Evolutionary conservation across 345 rosid species (phyloP).

Genomic region (Acer saccharum): DNA sequence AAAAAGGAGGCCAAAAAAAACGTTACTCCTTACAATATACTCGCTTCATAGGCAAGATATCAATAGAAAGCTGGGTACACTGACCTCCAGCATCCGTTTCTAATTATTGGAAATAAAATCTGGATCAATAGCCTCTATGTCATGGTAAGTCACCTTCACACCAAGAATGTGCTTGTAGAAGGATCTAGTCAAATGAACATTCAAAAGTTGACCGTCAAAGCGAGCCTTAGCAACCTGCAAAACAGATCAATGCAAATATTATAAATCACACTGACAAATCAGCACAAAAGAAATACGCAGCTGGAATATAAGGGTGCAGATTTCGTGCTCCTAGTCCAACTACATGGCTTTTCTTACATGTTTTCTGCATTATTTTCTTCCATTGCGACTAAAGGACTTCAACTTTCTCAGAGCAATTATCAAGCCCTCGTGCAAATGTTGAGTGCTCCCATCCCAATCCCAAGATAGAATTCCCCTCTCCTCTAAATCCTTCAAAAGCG

Average conservation of each 20-base stretch:
- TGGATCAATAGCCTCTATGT: constrained; percentile 99
- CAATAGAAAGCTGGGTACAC: constrained; percentile 22
- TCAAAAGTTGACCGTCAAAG: constrained; percentile 96
- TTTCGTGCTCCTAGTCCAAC: neutral
- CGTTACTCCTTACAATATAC: neutral
- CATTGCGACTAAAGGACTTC: constrained; percentile 40
- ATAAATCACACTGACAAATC: constrained; percentile 11
- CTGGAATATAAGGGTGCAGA: constrained; percentile 9
- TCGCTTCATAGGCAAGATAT: neutral
- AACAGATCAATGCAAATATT: constrained; percentile 26
- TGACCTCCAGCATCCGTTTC: constrained; percentile 95
- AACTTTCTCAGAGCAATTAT: constrained; percentile 45
- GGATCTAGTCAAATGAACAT: constrained; percentile 92
- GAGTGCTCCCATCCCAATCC: constrained; percentile 37
- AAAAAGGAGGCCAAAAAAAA: constrained; percentile 10
- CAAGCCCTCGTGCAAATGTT: constrained; percentile 39
- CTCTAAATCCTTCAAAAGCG: constrained; percentile 59
- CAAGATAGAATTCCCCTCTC: constrained; percentile 55
- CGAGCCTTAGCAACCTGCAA: constrained; percentile 90
- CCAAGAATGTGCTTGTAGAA: constrained; percentile 96
- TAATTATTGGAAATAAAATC: constrained; percentile 79
- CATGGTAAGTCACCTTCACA: constrained; percentile 96
- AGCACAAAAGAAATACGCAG: neutral
- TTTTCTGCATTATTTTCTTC: constrained; percentile 35
- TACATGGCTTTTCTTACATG: neutral